Evolutionary conservation across 1,284 basidiomycete species (phyloP).

Genomic region (Peniophora sp.): DNA sequence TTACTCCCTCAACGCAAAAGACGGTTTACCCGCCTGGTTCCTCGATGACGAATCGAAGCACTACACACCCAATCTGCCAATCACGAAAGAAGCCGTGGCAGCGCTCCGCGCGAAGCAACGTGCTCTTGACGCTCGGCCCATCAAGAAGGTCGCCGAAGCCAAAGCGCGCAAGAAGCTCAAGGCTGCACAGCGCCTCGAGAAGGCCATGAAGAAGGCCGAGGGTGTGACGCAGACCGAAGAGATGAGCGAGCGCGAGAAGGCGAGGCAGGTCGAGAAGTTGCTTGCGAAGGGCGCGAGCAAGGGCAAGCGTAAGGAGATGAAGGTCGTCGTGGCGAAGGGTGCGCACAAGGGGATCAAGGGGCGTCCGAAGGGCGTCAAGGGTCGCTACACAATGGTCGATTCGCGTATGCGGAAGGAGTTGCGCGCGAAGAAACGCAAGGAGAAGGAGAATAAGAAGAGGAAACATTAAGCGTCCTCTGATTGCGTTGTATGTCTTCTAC

Average conservation of each 20-base stretch:
- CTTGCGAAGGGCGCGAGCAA: slow-evolving; percentile 74
- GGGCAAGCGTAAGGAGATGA: slow-evolving; percentile 75
- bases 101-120: slow-evolving; percentile 87
- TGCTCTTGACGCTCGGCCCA: slow-evolving; percentile 92
- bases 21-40: slow-evolving; percentile 93
- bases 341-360: slow-evolving; percentile 87
- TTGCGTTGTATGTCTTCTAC: background rate
- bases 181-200: slow-evolving; percentile 80
- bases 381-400: slow-evolving; percentile 89
- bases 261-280: slow-evolving; percentile 86
- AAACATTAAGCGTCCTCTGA: slow-evolving; percentile 22
- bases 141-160: slow-evolving; percentile 99
- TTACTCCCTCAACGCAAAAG: slow-evolving; percentile 86
- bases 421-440: slow-evolving; percentile 62
- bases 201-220: slow-evolving; percentile 95
- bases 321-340: slow-evolving; percentile 91
- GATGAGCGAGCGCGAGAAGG: slow-evolving; percentile 92
- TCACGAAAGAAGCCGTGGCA: slow-evolving; percentile 93
- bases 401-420: slow-evolving; percentile 79
- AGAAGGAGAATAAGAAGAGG: slow-evolving; percentile 58
- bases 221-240: slow-evolving; percentile 88
- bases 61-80: slow-evolving; percentile 92
- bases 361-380: slow-evolving; percentile 93
- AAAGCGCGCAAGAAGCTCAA: slow-evolving; percentile 96
- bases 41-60: slow-evolving; percentile 92